Evolutionary conservation across 1,284 basidiomycete genomes (phyloP), one percentile per base, ranked within the genome.

Genomic region (Singerocomus inundabilis): DNA sequence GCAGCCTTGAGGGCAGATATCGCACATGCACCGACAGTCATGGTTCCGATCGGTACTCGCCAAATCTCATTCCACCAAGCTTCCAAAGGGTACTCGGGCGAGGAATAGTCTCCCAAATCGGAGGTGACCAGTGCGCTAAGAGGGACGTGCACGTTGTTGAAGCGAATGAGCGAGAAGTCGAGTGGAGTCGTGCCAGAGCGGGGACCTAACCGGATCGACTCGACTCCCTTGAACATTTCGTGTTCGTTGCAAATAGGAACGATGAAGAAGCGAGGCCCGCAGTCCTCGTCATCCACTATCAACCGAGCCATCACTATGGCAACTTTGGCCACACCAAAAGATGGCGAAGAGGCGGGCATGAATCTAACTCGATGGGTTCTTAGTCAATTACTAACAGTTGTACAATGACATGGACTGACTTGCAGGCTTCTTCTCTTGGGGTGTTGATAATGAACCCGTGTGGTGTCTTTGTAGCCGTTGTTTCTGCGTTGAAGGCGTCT

Each of bases 401-500:
- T 25, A 38, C 6, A 44, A 44, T 39, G 29, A 37, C 31, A 25
- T 36, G 33, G 39, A 66, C 75, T 54, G 57, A 81, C 80, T 82
- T 82, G 31, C 78, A 73, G 25, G 80, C 80, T 60, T 77, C 74
- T 60, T 78, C 76, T 36, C 72, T 64, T 37, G 80, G 78, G 0
- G 79, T 80, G 57, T 81, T 66, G 31, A 82, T 72, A 48, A 80
- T 70, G 58, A 77, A 81, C 2, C 76, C 77, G 48, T 74, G 67
- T 4, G 64, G 46, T 4, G 72, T 74, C 53, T 72, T 72, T 2
- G 77, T 81, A 18, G 80, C 81, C 6, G 79, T 82, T 4, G 80
- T 82, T 57, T 82, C 80, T 21, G 81, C 71, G 57, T 82, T 79
- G 57, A 78, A 75, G 4, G 78, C 73, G 46, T 82, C 81, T n/a